Percentiles rank a stretch among this genome's conserved stretches.
These are phyloP conservation scores for Colletotrichum truncatum DNA, from an alignment of 2,329 filamentous ascomycete genomes.

Conservation along the genomic window DNA sequence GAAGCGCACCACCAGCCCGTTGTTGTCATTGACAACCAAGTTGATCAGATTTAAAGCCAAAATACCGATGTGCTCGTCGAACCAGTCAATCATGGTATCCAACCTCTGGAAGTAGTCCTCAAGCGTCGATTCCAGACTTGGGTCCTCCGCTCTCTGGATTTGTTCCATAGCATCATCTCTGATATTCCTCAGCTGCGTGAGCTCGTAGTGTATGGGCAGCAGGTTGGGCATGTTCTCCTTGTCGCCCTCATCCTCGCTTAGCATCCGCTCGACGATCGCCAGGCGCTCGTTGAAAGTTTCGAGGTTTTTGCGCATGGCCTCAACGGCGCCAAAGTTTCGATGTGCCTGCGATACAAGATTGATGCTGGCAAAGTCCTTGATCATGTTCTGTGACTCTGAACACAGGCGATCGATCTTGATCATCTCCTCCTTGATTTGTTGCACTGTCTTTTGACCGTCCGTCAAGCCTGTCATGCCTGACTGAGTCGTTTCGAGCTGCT, in stretches of 20 bases:
- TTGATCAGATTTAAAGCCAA: slow-evolving; percentile 91
- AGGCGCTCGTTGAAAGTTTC: slow-evolving; percentile 87
- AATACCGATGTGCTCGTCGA: slow-evolving; percentile 92
- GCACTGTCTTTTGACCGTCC: slow-evolving; percentile 91
- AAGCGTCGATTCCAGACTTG: slow-evolving; percentile 80
- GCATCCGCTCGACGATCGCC: slow-evolving; percentile 77
- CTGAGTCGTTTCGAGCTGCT: slow-evolving; percentile 95
- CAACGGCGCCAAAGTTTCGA: slow-evolving; percentile 92
- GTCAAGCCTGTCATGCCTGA: slow-evolving; percentile 88
- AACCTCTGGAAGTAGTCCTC: slow-evolving; percentile 89
- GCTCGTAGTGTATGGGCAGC: slow-evolving; percentile 87
- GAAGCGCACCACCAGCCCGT: slow-evolving; percentile 88
- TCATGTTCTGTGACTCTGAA: slow-evolving; percentile 96
- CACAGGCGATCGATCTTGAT: slow-evolving; percentile 98
- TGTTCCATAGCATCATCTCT: slow-evolving; percentile 97
- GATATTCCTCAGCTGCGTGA: slow-evolving; percentile 92
- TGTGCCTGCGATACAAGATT: slow-evolving; percentile 94
- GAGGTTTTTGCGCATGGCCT: slow-evolving; percentile 91
- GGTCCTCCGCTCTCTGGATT: slow-evolving; percentile 80
- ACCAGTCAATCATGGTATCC: slow-evolving; percentile 90
- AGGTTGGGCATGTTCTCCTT: slow-evolving; percentile 92
- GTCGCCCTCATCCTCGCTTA: slow-evolving; percentile 86
- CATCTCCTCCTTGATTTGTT: slow-evolving; percentile 97
- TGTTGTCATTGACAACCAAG: slow-evolving; percentile 86
- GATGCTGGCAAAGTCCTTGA: slow-evolving; percentile 94